Conservation (phyloP, 345 rosid species). For the Cardiospermum halicacabum region DNA sequence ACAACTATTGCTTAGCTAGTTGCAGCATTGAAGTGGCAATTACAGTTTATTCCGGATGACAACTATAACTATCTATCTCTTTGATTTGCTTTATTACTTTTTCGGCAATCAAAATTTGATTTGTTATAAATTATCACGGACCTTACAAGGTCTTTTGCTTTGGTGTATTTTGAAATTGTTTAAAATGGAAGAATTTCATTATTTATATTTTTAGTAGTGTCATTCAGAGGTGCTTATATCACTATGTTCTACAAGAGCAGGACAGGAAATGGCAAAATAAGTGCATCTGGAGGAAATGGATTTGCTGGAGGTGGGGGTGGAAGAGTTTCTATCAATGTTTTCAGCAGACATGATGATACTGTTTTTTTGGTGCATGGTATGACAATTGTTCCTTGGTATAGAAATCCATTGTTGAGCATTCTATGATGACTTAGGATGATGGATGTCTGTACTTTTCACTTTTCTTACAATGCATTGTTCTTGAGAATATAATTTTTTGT, state of each 20-base stretch:
- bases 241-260: slow-evolving; percentile 30
- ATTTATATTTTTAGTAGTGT: not conserved
- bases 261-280: slow-evolving; percentile 50
- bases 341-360: slow-evolving; percentile 59
- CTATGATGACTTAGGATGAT: not conserved
- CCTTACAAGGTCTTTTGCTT: not conserved
- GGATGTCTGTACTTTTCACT: not conserved
- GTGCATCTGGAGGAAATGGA: slow-evolving; percentile 66
- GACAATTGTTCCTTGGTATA: slow-evolving; percentile 1
- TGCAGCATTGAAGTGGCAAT: not conserved
- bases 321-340: slow-evolving; percentile 58
- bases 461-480: not conserved
- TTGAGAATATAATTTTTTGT: not conserved
- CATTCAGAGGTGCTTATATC: slow-evolving; percentile 8
- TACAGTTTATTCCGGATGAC: not conserved
- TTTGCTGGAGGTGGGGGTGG: slow-evolving; percentile 85
- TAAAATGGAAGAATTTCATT: not conserved
- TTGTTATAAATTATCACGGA: not conserved
- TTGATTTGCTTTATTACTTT: not conserved
- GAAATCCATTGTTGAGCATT: not conserved
- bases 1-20: not conserved
- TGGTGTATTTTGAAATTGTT: not conserved
- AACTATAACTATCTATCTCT: not conserved
- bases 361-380: slow-evolving; percentile 51
- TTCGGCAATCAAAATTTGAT: not conserved